phyloP scores from a whole-genome alignment of 805 yeast species.

The Candida pseudoglaebosa region DNA sequence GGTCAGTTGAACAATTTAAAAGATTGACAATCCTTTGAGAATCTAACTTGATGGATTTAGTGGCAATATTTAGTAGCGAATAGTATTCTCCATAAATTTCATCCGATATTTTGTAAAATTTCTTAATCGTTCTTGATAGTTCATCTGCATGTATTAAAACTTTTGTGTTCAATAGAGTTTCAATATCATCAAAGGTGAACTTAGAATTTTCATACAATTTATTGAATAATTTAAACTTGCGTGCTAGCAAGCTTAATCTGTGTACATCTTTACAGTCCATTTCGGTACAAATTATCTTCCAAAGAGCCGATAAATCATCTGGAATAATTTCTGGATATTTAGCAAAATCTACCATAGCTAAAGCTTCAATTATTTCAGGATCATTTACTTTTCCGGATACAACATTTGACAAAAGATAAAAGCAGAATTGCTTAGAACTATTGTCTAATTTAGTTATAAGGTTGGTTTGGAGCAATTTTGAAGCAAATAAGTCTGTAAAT shows the following conservation, averaged over 20 bases:
- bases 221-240: conserved; percentile 28
- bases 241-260: conserved; percentile 13
- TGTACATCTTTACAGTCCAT: conserved; percentile 19
- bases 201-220: conserved; percentile 12
- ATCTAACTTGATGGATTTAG: neutral
- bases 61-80: conserved; percentile 2
- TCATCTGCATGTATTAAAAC: conserved; percentile 7
- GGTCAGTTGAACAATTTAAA: conserved; percentile 18
- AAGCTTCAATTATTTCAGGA: conserved; percentile 18
- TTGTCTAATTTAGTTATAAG: neutral
- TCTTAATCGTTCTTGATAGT: conserved; percentile 19
- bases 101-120: conserved; percentile 44
- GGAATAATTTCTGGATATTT: conserved; percentile 8
- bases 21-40: conserved; percentile 6
- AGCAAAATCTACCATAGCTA: conserved; percentile 16
- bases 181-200: conserved; percentile 2
- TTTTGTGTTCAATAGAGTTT: neutral
- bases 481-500: neutral
- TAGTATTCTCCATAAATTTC: conserved; percentile 25
- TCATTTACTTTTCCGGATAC: conserved; percentile 1
- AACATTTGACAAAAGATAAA: neutral
- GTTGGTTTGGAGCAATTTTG: conserved; percentile 1
- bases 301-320: conserved; percentile 11
- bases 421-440: neutral
- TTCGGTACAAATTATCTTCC: conserved; percentile 15